These are phyloP conservation scores for Plasmodium yoelii DNA, from an alignment of 169 alveolate genomes.

Conservation along the genomic window DNA sequence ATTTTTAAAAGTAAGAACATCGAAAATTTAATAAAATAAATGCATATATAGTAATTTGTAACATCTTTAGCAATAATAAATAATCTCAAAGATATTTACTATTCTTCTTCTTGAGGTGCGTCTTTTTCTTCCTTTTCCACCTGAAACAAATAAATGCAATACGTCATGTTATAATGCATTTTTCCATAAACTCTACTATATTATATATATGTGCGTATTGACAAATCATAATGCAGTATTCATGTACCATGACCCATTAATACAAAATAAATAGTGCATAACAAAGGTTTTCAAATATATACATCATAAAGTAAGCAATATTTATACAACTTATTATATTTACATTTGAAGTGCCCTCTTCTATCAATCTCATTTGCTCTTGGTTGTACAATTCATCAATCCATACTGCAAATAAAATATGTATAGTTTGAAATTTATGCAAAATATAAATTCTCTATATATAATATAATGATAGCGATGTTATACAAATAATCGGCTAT, in stretches of 20 bases:
- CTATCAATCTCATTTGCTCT: conserved; percentile 62
- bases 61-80: too few species aligned
- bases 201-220: background rate
- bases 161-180: background rate
- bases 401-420: conserved; percentile 66
- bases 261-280: too few species aligned
- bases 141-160: background rate
- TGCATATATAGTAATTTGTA: too few species aligned
- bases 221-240: background rate
- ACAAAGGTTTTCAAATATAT: too few species aligned
- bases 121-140: conserved; percentile 42
- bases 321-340: conserved; percentile 7
- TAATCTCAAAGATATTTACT: background rate
- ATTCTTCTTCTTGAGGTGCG: conserved; percentile 5
- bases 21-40: too few species aligned
- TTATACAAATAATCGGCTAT: too few species aligned
- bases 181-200: too few species aligned
- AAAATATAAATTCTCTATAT: too few species aligned
- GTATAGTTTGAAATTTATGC: too few species aligned
- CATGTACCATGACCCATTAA: background rate
- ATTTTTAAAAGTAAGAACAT: too few species aligned
- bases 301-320: background rate
- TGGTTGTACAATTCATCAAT: conserved; percentile 73
- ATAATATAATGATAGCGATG: too few species aligned
- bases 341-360: conserved; percentile 66